These are phyloP conservation scores for Penicillium pancosmium DNA, from an alignment of 495 filamentous ascomycete species.

Conservation along the genomic window DNA sequence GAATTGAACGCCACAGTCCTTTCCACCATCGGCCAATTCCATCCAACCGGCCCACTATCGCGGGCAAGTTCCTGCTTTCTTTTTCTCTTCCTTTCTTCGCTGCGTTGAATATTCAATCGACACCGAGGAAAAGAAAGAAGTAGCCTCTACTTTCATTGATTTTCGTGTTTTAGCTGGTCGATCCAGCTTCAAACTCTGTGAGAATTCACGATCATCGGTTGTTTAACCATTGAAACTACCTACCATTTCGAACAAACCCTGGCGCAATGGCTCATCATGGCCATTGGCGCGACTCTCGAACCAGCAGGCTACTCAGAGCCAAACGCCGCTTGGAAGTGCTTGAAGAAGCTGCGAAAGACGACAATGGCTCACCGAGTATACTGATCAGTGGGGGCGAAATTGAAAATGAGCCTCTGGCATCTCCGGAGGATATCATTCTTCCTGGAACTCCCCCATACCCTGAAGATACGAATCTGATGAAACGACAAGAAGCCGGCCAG, in stretches of 20 bases:
- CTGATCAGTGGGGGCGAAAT: neutral
- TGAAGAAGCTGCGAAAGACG: constrained; percentile 9
- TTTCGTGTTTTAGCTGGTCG: constrained; percentile 21
- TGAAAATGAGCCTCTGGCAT: constrained; percentile 1
- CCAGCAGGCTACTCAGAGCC: constrained; percentile 19
- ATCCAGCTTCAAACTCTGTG: constrained; percentile 26
- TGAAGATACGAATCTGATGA: constrained; percentile 9
- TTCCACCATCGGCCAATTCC: neutral
- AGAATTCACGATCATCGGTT: constrained; percentile 16
- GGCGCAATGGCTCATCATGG: constrained; percentile 29
- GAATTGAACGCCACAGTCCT: constrained; percentile 8
- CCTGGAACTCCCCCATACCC: neutral
- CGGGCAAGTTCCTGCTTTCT: constrained; percentile 27
- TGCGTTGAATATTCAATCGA: neutral
- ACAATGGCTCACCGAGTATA: constrained; percentile 2
- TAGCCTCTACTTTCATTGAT: constrained; percentile 1
- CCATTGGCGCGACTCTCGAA: constrained; percentile 26
- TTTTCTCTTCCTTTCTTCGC: neutral
- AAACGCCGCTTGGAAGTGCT: constrained; percentile 19
- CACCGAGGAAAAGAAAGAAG: neutral
- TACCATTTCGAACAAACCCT: constrained; percentile 1
- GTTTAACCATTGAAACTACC: neutral
- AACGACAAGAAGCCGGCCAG: constrained; percentile 21
- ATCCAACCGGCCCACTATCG: constrained; percentile 11
- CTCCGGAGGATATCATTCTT: constrained; percentile 8